Evolutionary conservation across 169 alveolate species (phyloP).

Genomic region (Plasmodium vivax): DNA sequence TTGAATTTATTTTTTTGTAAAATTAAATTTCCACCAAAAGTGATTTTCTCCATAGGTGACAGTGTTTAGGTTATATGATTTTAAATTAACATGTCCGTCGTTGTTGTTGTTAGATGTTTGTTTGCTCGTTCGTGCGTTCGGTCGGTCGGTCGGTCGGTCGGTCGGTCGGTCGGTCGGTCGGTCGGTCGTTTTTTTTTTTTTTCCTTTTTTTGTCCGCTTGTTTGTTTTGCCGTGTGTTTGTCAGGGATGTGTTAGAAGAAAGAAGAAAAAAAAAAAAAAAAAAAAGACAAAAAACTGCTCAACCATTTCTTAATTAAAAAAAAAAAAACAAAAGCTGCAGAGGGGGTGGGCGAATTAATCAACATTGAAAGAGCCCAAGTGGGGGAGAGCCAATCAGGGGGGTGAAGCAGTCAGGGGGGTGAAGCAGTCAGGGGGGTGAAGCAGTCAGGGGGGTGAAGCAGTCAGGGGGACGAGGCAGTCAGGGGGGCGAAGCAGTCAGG

Average conservation of each 20-base stretch:
- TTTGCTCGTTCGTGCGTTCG: conserved; percentile 14
- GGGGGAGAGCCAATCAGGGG: background rate
- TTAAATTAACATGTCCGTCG: conserved; percentile 19
- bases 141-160: no score
- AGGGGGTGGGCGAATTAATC: background rate
- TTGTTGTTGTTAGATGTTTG: background rate
- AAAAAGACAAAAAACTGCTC: no score
- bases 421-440: background rate
- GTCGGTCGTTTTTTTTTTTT: background rate
- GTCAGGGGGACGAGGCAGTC: background rate
- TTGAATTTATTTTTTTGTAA: conserved; percentile 41
- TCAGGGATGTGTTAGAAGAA: no score
- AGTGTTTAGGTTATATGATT: conserved; percentile 33
- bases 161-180: no score
- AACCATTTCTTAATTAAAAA: no score
- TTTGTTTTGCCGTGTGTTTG: no score
- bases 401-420: background rate
- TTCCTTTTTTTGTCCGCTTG: no score
- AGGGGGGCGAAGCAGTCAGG: background rate
- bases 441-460: no score
- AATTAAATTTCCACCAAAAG: conserved; percentile 16
- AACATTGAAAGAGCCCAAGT: background rate
- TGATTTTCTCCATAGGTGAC: background rate
- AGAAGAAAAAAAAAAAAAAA: no score
- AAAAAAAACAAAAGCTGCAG: background rate